Evolutionary conservation across 306 rosid genomes (phyloP).

Genomic region (Glycine tomentella): DNA sequence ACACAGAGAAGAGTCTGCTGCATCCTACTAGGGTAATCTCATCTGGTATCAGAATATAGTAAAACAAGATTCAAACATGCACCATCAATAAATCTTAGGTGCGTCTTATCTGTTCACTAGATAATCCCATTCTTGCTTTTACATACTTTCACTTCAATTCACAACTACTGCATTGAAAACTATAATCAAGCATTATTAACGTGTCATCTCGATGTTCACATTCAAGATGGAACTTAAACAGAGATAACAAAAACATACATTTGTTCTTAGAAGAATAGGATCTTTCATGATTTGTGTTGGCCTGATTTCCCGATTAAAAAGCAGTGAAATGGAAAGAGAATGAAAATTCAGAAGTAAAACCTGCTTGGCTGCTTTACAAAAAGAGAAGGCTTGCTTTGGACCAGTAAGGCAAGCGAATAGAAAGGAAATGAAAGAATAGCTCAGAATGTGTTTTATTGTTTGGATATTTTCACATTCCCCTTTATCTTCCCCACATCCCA

Average conservation of each 20-base stretch:
- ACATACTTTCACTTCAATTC: constrained; percentile 31
- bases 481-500: constrained; percentile 15
- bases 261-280: constrained; percentile 17
- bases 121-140: not conserved
- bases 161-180: constrained; percentile 25
- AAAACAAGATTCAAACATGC: constrained; percentile 41
- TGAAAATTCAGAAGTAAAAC: not conserved
- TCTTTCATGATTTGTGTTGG: constrained; percentile 2
- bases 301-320: constrained; percentile 26
- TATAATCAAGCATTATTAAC: constrained; percentile 27
- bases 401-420: constrained; percentile 1
- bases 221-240: constrained; percentile 28
- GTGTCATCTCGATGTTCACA: constrained; percentile 16
- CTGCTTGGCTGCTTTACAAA: not conserved
- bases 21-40: constrained; percentile 19
- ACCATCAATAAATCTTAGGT: constrained; percentile 36
- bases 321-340: constrained; percentile 13
- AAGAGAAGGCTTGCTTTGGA: constrained; percentile 5
- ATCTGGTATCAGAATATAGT: constrained; percentile 34
- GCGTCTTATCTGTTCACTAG: constrained; percentile 33
- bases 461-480: not conserved
- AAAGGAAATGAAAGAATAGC: constrained; percentile 30
- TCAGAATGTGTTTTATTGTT: not conserved
- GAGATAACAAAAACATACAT: constrained; percentile 33
- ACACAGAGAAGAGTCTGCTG: constrained; percentile 30